Evolutionary conservation across 1,284 basidiomycete genomes (phyloP).

Genomic region (Moesziomyces sp.): DNA sequence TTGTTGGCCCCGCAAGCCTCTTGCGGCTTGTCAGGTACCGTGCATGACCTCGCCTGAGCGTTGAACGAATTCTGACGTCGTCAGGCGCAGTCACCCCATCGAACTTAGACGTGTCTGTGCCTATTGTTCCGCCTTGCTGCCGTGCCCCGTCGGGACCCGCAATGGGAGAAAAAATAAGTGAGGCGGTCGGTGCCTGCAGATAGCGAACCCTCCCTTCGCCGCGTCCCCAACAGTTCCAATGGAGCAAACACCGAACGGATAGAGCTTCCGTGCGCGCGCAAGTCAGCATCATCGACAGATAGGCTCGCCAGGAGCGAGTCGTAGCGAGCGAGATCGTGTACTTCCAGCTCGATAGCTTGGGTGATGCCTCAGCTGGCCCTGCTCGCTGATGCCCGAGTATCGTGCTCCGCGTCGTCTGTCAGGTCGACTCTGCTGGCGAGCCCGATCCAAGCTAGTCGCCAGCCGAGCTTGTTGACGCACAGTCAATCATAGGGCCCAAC

Average conservation of each 20-base stretch:
- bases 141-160: neutral
- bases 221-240: too few species aligned
- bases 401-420: slow-evolving; percentile 12
- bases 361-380: neutral
- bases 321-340: slow-evolving; percentile 3
- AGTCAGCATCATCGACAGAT: slow-evolving; percentile 18
- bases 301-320: neutral
- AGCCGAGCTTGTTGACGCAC: neutral
- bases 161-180: neutral
- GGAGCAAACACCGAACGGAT: neutral
- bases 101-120: neutral
- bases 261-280: slow-evolving; percentile 8
- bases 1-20: slow-evolving; percentile 3
- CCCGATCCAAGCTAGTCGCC: neutral
- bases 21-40: slow-evolving; percentile 6
- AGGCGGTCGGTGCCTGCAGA: neutral
- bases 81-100: slow-evolving; percentile 4
- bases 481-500: too few species aligned
- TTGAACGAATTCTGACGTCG: slow-evolving; percentile 11
- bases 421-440: slow-evolving; percentile 7
- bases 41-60: neutral
- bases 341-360: neutral
- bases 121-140: neutral
- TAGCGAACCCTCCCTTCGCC: neutral
- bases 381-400: neutral